phyloP scores from a whole-genome alignment of 371 early-diverging fungal species.

The Coemansia sp. region DNA sequence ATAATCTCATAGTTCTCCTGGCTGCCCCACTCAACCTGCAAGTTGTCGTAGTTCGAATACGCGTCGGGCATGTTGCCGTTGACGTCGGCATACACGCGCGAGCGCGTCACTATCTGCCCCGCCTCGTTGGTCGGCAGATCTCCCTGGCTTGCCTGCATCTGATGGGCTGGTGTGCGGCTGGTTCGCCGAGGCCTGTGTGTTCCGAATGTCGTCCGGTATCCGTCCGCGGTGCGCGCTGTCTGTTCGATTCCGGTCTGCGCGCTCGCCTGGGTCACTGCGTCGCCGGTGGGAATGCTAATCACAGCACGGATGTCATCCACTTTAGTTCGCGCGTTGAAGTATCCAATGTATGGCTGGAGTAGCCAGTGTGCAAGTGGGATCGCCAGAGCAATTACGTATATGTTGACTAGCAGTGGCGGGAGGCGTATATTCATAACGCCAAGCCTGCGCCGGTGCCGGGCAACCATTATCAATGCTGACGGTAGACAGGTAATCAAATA shows the following conservation, averaged over 20 bases:
- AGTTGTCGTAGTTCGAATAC: constrained; percentile 98
- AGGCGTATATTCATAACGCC: constrained; percentile 17
- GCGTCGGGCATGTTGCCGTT: constrained; percentile 77
- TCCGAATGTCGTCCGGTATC: constrained; percentile 19
- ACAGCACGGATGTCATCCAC: background rate
- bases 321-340: constrained; percentile 16
- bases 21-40: constrained; percentile 77
- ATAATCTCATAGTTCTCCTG: constrained; percentile 98
- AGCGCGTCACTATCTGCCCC: constrained; percentile 52
- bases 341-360: constrained; percentile 10
- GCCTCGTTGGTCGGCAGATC: constrained; percentile 29
- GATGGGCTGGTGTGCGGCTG: background rate
- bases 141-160: constrained; percentile 37
- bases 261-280: constrained; percentile 1
- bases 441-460: background rate
- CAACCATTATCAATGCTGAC: constrained; percentile 6
- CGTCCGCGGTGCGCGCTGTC: constrained; percentile 1
- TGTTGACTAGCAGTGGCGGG: constrained; percentile 13
- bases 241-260: background rate
- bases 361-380: constrained; percentile 29
- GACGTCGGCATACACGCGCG: constrained; percentile 87
- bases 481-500: background rate
- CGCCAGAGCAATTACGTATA: constrained; percentile 29
- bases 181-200: constrained; percentile 3
- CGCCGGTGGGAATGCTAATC: constrained; percentile 5